A percentile compares a stretch with the other conserved stretches of the same genome.
phyloP scores from a whole-genome alignment of 306 rosid species.

The Dalbergia cochinchinensis region DNA sequence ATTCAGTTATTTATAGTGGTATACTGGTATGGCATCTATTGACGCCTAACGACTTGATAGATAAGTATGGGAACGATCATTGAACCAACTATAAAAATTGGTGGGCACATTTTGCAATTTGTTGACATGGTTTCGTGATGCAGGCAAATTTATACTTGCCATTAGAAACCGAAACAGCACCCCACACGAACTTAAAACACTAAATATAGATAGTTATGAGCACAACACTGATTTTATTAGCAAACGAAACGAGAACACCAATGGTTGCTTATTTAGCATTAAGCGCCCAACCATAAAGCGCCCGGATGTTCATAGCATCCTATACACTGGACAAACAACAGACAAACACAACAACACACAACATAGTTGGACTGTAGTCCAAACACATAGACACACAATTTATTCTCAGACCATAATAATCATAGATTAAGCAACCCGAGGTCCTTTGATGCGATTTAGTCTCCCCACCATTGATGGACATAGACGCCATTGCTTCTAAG shows the following conservation, averaged over 20 bases:
- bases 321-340: conserved; percentile 28
- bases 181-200: not conserved
- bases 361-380: conserved; percentile 41
- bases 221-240: conserved; percentile 35
- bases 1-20: not conserved
- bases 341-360: not conserved
- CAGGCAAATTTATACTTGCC: not conserved
- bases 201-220: not conserved
- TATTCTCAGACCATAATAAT: conserved; percentile 38
- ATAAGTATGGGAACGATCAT: not conserved
- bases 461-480: conserved; percentile 97
- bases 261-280: conserved; percentile 70
- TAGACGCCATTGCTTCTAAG: conserved; percentile 83
- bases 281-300: conserved; percentile 61
- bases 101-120: not conserved
- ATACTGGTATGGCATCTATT: not conserved
- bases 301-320: conserved; percentile 46
- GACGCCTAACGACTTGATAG: not conserved
- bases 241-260: conserved; percentile 32
- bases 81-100: not conserved
- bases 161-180: not conserved
- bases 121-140: not conserved
- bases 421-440: conserved; percentile 5
- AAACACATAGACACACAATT: conserved; percentile 17
- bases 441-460: conserved; percentile 29